phyloP scores from a whole-genome alignment of 805 yeast species.

The Yamadazyma paraphyllophila region DNA sequence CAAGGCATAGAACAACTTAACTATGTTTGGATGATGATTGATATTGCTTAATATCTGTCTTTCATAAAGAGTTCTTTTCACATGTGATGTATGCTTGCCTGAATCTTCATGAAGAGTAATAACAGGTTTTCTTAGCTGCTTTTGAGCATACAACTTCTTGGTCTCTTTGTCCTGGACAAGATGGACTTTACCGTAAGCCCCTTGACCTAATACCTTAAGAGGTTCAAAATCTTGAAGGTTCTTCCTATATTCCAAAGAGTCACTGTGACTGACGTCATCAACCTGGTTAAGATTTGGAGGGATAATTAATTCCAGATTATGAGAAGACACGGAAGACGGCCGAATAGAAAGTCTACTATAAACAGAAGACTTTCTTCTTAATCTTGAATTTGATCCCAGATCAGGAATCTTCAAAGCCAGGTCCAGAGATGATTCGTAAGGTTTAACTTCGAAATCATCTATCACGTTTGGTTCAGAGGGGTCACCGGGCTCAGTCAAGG shows the following conservation, averaged over 20 bases:
- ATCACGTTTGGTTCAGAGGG: background rate
- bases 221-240: conserved; percentile 38
- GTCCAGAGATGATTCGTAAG: conserved; percentile 1
- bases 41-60: conserved; percentile 39
- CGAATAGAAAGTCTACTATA: conserved; percentile 15
- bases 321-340: conserved; percentile 11
- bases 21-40: conserved; percentile 42
- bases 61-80: conserved; percentile 40
- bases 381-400: background rate
- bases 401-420: background rate
- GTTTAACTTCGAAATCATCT: conserved; percentile 2
- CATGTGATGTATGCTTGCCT: conserved; percentile 22
- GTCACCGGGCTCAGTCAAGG: background rate
- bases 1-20: conserved; percentile 42
- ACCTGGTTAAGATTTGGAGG: conserved; percentile 11
- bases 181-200: conserved; percentile 44
- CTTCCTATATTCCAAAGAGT: background rate
- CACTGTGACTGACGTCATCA: conserved; percentile 4
- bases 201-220: conserved; percentile 42
- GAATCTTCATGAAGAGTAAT: conserved; percentile 28
- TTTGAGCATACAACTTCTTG: conserved; percentile 42
- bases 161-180: conserved; percentile 37
- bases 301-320: conserved; percentile 13
- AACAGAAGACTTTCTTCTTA: conserved; percentile 15
- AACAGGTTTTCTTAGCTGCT: conserved; percentile 40